Evolutionary conservation across 495 filamentous ascomycete genomes (phyloP).

Genomic region (Tuber magnatum): DNA sequence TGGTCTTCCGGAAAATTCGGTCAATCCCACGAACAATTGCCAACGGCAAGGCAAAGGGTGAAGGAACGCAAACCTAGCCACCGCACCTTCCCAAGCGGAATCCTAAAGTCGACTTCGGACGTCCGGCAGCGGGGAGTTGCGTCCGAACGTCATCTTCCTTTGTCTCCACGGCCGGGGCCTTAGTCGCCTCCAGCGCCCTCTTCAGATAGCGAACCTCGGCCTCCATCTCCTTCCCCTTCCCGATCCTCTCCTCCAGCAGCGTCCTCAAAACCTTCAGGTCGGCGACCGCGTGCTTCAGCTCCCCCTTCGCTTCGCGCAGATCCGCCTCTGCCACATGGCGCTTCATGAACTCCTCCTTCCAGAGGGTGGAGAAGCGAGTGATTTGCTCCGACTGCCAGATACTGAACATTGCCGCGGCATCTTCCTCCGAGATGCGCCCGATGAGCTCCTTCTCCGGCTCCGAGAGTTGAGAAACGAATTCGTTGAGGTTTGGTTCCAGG

Average conservation of each 20-base stretch:
- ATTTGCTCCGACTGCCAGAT: constrained; percentile 15
- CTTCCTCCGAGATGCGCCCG: not conserved
- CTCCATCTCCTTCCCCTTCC: constrained; percentile 1
- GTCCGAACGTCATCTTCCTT: not conserved
- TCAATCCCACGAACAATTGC: not conserved
- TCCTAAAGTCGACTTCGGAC: not conserved
- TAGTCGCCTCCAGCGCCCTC: constrained; percentile 5
- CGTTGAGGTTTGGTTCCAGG: constrained; percentile 12
- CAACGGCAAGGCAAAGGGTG: not conserved
- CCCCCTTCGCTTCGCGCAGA: constrained; percentile 6
- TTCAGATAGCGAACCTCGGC: constrained; percentile 12
- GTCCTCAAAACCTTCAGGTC: not conserved
- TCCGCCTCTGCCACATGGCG: constrained; percentile 19
- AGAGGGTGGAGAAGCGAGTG: constrained; percentile 4
- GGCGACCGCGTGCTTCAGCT: not conserved
- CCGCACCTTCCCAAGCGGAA: not conserved
- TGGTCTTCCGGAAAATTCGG: not conserved
- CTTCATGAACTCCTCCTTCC: constrained; percentile 19
- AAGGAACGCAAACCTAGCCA: not conserved
- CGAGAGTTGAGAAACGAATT: constrained; percentile 9
- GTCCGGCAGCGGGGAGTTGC: not conserved
- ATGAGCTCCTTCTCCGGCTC: constrained; percentile 12
- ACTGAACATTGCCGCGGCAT: constrained; percentile 10
- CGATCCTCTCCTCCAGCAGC: not conserved
- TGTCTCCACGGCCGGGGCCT: not conserved